These are phyloP conservation scores for Rubia tinctorum DNA, from an alignment of 305 asterid genomes.

Conservation along the genomic window DNA sequence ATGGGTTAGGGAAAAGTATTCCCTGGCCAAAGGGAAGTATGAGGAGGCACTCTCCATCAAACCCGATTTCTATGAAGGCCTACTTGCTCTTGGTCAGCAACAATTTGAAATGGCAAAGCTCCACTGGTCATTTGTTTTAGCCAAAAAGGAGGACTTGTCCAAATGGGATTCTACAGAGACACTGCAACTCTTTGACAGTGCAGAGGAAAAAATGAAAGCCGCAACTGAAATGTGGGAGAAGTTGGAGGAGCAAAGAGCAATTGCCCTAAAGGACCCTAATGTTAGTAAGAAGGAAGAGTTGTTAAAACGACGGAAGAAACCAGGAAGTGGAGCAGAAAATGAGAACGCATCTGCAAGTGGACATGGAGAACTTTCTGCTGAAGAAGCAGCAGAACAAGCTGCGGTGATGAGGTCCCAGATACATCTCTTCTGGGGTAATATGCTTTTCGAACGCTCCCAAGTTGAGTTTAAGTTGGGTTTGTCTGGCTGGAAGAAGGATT, in stretches of 20 bases:
- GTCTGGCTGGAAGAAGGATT: slow-evolving; percentile 76
- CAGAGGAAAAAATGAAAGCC: slow-evolving; percentile 78
- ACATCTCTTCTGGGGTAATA: slow-evolving; percentile 93
- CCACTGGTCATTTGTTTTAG: slow-evolving; percentile 84
- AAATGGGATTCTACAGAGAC: slow-evolving; percentile 90
- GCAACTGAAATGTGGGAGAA: slow-evolving; percentile 98
- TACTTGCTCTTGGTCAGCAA: slow-evolving; percentile 93
- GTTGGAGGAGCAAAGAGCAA: slow-evolving; percentile 78
- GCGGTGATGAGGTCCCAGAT: slow-evolving; percentile 93
- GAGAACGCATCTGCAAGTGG: slow-evolving; percentile 34
- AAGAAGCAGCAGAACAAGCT: slow-evolving; percentile 85
- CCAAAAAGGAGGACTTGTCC: slow-evolving; percentile 79
- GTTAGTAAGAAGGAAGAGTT: slow-evolving; percentile 65
- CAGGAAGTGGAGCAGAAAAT: slow-evolving; percentile 40
- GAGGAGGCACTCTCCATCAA: slow-evolving; percentile 77
- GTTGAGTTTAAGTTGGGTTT: slow-evolving; percentile 76
- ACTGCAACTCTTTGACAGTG: slow-evolving; percentile 69
- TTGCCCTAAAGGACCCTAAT: slow-evolving; percentile 59
- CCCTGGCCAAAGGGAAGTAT: slow-evolving; percentile 71
- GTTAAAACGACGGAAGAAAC: slow-evolving; percentile 59
- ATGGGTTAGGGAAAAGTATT: slow-evolving; percentile 82
- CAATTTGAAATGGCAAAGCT: slow-evolving; percentile 99
- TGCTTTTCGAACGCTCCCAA: slow-evolving; percentile 94
- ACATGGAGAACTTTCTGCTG: slow-evolving; percentile 53
- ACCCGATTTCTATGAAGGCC: slow-evolving; percentile 84